Evolutionary conservation across 2,329 filamentous ascomycete genomes (phyloP), one percentile per base, ranked within the genome.

Genomic region (Rhynchosporium secalis): DNA sequence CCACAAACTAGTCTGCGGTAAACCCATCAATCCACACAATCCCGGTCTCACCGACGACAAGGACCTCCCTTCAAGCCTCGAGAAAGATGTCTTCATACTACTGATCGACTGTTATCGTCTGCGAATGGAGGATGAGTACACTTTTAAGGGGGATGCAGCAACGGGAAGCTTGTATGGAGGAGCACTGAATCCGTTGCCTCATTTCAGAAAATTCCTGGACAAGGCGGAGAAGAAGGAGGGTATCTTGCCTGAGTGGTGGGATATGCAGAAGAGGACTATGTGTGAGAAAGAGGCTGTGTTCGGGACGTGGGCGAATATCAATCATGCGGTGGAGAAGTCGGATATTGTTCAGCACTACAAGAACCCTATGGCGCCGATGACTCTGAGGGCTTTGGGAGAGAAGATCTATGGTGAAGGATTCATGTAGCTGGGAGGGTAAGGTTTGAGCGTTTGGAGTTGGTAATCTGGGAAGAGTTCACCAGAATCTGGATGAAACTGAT

Each of bases 91-190:
- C 3, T 60, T 61, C 40, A 51, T 15, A 8, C 61, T 62, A 20
- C 41, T 68, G 12, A 68, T 68, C 51, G 63, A 65, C 33, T 67
- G 54, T 40, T 66, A 61, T 60, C 65, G 63, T n/a, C 56, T 68
- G 40, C 58, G 62, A 13, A 40, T 62, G 26, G 62, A 69, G 28
- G 65, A 68, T 29, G 68, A 67, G 55, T 63, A 64, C 28, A 7
- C 2, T 9, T 65, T 62, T 10, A 36, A n/a, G 2, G 58, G 58
- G 2, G 61, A 62, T 38, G 48, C 48, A 8, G 33, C 33, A 6
- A 36, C 33, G 5, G 31, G 57, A 10, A 56, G 63, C 1, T 56
- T 64, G 33, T 67, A 66, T 29, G 51, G 60, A 26, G 61, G 46
- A 6, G 45, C 33, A 36, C 5, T 60, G 6, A 47, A 65, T 33